phyloP scores from a whole-genome alignment of 495 filamentous ascomycete genomes.

The Glarea lozoyensis region DNA sequence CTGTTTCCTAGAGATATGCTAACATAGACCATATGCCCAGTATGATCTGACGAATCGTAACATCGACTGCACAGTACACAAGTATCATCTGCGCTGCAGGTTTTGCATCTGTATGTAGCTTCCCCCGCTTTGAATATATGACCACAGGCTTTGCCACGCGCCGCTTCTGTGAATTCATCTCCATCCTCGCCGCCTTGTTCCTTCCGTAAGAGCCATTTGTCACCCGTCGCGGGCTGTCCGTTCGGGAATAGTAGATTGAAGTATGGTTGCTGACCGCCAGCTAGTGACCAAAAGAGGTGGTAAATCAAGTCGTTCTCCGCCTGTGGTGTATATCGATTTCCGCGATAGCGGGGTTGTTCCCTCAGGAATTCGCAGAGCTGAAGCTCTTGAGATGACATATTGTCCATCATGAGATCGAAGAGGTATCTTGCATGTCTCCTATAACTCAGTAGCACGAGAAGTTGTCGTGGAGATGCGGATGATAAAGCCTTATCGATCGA shows the following conservation, averaged over 20 bases:
- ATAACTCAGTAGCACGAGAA: neutral
- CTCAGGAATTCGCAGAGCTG: constrained; percentile 69
- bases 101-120: constrained; percentile 87
- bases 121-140: constrained; percentile 93
- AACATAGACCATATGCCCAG: constrained; percentile 84
- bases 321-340: constrained; percentile 60
- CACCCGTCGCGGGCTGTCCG: constrained; percentile 34
- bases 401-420: constrained; percentile 15
- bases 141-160: constrained; percentile 89
- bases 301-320: constrained; percentile 62
- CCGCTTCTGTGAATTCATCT: constrained; percentile 87
- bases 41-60: constrained; percentile 91
- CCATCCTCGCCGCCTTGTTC: constrained; percentile 91
- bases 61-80: constrained; percentile 83
- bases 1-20: constrained; percentile 79
- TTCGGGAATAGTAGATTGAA: constrained; percentile 75
- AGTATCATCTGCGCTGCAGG: constrained; percentile 81
- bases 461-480: neutral
- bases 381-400: constrained; percentile 66
- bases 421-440: constrained; percentile 2
- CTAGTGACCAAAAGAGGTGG: constrained; percentile 79
- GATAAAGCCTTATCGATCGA: constrained; percentile 2
- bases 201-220: constrained; percentile 62
- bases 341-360: constrained; percentile 57
- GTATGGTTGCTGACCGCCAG: constrained; percentile 60